Conservation (phyloP, 2,329 filamentous ascomycete species). For the Fusarium sp. region DNA sequence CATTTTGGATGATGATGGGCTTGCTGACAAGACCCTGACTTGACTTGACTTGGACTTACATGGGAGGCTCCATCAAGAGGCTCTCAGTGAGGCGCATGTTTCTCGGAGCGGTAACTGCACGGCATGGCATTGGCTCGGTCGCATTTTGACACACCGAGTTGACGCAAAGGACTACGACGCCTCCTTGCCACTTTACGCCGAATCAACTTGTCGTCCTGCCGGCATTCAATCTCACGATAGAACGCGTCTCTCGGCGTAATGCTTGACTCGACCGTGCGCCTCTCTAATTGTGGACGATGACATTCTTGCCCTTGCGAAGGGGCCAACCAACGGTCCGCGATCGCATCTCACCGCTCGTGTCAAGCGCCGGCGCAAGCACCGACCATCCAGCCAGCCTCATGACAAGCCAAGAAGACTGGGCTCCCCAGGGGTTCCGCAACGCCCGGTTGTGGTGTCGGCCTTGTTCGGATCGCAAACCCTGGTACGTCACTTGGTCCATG, state of each 20-base stretch:
- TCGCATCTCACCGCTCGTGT: constrained; percentile 26
- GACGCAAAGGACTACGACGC: constrained; percentile 25
- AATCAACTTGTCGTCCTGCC: constrained; percentile 11
- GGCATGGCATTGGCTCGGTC: constrained; percentile 23
- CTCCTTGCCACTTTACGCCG: constrained; percentile 24
- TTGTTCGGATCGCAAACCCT: background rate
- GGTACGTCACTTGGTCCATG: constrained; percentile 12
- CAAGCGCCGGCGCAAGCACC: constrained; percentile 9
- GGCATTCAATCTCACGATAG: constrained; percentile 4
- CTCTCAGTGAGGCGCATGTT: background rate
- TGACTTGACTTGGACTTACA: constrained; percentile 18
- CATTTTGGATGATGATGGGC: constrained; percentile 13
- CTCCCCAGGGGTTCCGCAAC: constrained; percentile 4
- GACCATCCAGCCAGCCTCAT: constrained; percentile 10
- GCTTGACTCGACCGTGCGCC: background rate
- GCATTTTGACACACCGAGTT: constrained; percentile 1
- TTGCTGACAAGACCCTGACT: constrained; percentile 33
- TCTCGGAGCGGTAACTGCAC: background rate
- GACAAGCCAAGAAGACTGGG: background rate
- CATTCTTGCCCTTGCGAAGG: constrained; percentile 12
- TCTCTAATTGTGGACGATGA: constrained; percentile 13
- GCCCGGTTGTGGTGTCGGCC: constrained; percentile 7
- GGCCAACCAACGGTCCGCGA: constrained; percentile 12
- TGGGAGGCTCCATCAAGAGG: constrained; percentile 1
- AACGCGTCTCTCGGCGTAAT: background rate